These are phyloP conservation scores for Cordyceps tenuipes DNA, from an alignment of 2,329 filamentous ascomycete species.

Conservation along the genomic window DNA sequence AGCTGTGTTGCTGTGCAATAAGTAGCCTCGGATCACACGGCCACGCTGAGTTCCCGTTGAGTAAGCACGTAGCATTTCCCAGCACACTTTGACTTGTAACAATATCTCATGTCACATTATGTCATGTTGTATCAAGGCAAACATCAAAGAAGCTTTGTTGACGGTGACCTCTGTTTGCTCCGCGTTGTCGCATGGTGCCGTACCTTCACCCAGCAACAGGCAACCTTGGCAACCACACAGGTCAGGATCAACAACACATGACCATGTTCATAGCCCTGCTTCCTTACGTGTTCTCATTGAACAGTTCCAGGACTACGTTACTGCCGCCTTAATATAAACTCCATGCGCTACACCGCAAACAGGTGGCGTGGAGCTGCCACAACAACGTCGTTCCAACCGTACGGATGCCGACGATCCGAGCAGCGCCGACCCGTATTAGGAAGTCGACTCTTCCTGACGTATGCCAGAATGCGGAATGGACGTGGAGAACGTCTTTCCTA, in stretches of 20 bases:
- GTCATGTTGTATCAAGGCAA: not conserved
- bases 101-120: not conserved
- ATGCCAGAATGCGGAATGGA: not conserved
- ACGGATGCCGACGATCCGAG: not conserved
- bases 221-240: not conserved
- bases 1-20: too few relatives aligned
- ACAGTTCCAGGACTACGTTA: conserved; percentile 5
- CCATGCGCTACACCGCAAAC: not conserved
- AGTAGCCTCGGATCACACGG: too few relatives aligned
- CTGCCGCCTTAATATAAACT: conserved; percentile 4
- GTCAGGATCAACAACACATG: not conserved
- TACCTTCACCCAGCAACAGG: too few relatives aligned
- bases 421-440: not conserved
- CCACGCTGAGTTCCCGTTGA: not conserved
- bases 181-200: not conserved
- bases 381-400: not conserved
- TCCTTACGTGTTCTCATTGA: not conserved
- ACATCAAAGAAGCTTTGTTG: too few relatives aligned
- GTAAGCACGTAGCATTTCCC: not conserved
- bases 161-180: not conserved
- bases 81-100: not conserved
- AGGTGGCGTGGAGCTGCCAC: not conserved
- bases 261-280: not conserved
- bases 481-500: not conserved
- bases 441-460: not conserved